These are phyloP conservation scores for Symbiodinium pilosum DNA, from an alignment of 73 alveolate species.

Conservation along the genomic window DNA sequence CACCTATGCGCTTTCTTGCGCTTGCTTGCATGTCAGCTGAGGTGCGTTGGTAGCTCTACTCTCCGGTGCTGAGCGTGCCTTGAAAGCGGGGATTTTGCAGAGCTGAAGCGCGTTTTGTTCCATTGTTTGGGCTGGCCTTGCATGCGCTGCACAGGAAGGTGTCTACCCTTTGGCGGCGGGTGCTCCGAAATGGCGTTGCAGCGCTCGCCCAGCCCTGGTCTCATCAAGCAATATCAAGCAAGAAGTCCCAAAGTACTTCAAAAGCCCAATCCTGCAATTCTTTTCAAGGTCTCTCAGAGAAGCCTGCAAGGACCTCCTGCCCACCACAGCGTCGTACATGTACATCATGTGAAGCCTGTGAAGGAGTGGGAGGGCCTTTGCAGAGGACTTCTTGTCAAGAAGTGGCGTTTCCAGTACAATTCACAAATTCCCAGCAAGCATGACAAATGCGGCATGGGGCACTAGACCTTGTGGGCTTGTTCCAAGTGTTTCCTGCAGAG, in stretches of 20 bases:
- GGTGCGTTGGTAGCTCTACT: background rate
- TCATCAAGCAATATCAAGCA: too few species aligned
- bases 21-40: background rate
- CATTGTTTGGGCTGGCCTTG: background rate
- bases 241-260: background rate
- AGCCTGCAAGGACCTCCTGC: background rate
- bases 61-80: background rate
- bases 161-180: background rate
- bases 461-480: too few species aligned
- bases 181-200: background rate
- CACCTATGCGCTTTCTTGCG: background rate
- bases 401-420: too few species aligned
- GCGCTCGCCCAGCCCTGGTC: background rate
- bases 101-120: too few species aligned
- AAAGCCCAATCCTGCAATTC: background rate
- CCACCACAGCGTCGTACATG: background rate
- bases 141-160: background rate
- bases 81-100: background rate
- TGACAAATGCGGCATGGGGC: too few species aligned
- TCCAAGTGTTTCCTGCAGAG: too few species aligned
- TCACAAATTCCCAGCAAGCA: too few species aligned
- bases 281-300: background rate
- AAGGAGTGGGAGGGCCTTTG: conserved; percentile 86
- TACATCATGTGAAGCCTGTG: background rate
- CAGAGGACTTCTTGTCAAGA: conserved; percentile 58